Evolutionary conservation across 257 asterid genomes (phyloP).

Genomic region (Coffea canephora): DNA sequence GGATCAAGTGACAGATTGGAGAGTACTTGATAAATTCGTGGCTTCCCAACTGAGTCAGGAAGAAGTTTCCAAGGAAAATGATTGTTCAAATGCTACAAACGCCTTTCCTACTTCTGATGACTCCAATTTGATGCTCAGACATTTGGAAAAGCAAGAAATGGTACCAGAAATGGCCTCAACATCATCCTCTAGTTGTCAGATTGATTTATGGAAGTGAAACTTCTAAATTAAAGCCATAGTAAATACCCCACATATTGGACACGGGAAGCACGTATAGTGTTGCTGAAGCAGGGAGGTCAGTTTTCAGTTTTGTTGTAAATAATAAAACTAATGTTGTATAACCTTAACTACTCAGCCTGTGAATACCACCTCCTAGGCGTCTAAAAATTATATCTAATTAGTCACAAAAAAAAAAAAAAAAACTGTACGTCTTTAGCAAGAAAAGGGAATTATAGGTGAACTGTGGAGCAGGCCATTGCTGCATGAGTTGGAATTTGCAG

Average conservation of each 20-base stretch:
- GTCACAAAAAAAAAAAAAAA: too few relatives aligned
- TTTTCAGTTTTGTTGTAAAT: conserved; percentile 23
- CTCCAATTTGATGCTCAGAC: conserved; percentile 27
- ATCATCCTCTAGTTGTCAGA: conserved; percentile 48
- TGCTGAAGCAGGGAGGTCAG: conserved; percentile 1
- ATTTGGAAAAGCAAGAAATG: conserved; percentile 38
- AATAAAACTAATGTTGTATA: conserved; percentile 20
- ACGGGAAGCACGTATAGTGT: conserved; percentile 22
- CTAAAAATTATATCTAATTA: conserved; percentile 8
- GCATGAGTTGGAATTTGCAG: conserved; percentile 16
- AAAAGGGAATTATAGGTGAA: conserved; percentile 6
- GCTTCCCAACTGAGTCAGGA: conserved; percentile 89
- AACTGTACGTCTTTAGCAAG: not conserved
- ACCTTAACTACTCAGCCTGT: conserved; percentile 10
- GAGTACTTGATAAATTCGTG: conserved; percentile 79
- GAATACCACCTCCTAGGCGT: not conserved
- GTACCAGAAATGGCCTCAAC: conserved; percentile 44
- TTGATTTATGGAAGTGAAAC: conserved; percentile 47
- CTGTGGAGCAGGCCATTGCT: conserved; percentile 11
- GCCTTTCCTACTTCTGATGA: conserved; percentile 28
- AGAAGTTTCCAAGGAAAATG: conserved; percentile 40
- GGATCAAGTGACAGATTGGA: conserved; percentile 69
- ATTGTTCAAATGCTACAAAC: conserved; percentile 22
- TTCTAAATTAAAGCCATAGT: not conserved
- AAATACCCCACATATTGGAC: not conserved